Evolutionary conservation across 352 stramenopile genomes (phyloP).

Genomic region (Hyaloperonospora arabidopsidis): DNA sequence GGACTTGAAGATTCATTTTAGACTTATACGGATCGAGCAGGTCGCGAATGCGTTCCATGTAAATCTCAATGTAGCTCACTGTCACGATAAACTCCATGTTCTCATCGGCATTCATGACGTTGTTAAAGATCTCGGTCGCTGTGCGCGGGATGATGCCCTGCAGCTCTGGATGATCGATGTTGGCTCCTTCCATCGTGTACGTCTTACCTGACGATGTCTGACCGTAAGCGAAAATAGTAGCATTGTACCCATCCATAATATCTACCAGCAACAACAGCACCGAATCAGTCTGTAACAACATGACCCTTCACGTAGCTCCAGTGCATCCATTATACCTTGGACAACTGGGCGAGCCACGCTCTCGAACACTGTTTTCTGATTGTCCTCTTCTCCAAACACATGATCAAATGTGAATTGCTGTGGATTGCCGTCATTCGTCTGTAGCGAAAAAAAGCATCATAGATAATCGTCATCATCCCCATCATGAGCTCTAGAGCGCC

Average conservation of each 20-base stretch:
- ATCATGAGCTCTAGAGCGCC: neutral
- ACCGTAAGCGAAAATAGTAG: constrained; percentile 91
- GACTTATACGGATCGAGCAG: constrained; percentile 88
- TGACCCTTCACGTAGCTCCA: neutral
- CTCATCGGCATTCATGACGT: constrained; percentile 79
- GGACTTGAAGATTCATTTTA: constrained; percentile 87
- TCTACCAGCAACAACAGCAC: constrained; percentile 33
- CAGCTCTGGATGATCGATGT: constrained; percentile 82
- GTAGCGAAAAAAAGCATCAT: neutral
- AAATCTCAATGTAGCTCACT: constrained; percentile 94
- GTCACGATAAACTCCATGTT: constrained; percentile 91
- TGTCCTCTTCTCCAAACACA: constrained; percentile 77
- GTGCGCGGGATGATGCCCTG: constrained; percentile 85
- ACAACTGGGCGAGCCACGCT: constrained; percentile 82
- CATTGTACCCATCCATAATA: constrained; percentile 90
- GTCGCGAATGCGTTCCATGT: constrained; percentile 92
- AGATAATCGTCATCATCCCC: neutral
- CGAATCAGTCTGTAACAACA: constrained; percentile 13
- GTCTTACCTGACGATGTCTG: constrained; percentile 77
- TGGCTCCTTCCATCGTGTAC: constrained; percentile 35
- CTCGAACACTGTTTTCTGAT: constrained; percentile 87
- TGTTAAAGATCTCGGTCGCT: constrained; percentile 83
- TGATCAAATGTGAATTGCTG: constrained; percentile 87
- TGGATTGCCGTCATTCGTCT: constrained; percentile 46
- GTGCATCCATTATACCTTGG: constrained; percentile 41